Conservation (phyloP, 352 stramenopile genomes). For the Lagenidium sp. region DNA sequence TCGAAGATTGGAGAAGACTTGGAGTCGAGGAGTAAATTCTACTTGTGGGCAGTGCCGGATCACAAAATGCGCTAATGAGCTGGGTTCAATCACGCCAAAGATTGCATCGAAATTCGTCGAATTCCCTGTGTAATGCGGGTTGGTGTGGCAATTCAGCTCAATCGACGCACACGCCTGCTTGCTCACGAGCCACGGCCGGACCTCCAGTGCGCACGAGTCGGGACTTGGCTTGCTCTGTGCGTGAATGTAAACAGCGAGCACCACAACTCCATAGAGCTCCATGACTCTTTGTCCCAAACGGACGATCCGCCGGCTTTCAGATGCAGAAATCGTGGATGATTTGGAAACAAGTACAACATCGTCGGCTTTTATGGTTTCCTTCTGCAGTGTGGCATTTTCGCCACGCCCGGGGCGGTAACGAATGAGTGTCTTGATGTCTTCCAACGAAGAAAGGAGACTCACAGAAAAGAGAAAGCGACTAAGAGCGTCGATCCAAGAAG, state of each 20-base stretch:
- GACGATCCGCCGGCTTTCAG: too few species aligned
- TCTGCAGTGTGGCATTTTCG: too few species aligned
- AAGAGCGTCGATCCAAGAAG: neutral
- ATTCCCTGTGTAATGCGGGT: neutral
- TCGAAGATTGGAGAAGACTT: neutral
- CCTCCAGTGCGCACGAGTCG: neutral
- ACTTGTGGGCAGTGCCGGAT: neutral
- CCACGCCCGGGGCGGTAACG: neutral
- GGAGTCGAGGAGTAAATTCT: neutral
- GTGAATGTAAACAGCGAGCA: neutral
- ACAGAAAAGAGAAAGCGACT: constrained; percentile 15
- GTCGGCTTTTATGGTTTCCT: too few species aligned
- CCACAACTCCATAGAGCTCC: neutral
- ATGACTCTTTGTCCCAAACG: neutral
- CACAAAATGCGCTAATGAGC: neutral
- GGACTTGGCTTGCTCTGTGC: neutral
- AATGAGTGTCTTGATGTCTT: constrained; percentile 1
- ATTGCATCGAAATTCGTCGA: neutral
- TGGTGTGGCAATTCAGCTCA: neutral
- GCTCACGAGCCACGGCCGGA: neutral
- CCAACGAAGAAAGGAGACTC: constrained; percentile 16
- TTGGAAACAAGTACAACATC: too few species aligned
- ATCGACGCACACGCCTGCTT: neutral
- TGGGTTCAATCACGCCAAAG: neutral
- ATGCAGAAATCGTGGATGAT: too few species aligned